phyloP scores from a whole-genome alignment of 1,284 basidiomycete species.

The Marasmius oreades region DNA sequence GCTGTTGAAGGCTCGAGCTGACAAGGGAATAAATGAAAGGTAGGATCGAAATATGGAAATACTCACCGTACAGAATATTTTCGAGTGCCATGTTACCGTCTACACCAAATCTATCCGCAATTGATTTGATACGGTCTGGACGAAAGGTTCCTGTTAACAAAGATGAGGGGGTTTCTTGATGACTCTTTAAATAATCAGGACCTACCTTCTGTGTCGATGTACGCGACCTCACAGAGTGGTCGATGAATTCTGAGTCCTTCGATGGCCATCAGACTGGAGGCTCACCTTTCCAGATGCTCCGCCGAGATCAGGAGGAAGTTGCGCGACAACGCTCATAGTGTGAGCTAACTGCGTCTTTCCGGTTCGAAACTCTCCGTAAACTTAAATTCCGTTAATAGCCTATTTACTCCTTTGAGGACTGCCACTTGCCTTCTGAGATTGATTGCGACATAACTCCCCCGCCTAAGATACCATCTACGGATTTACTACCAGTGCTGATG shows the following conservation, averaged over 20 bases:
- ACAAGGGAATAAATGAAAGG: slow-evolving; percentile 1
- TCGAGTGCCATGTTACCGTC: slow-evolving; percentile 84
- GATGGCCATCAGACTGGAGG: not conserved
- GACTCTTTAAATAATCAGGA: not conserved
- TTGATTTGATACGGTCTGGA: slow-evolving; percentile 84
- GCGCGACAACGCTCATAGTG: slow-evolving; percentile 86
- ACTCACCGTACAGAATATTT: slow-evolving; percentile 77
- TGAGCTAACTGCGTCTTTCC: slow-evolving; percentile 92
- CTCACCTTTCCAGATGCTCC: slow-evolving; percentile 83
- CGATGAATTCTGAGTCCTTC: slow-evolving; percentile 8
- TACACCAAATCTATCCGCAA: slow-evolving; percentile 90
- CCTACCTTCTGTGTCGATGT: slow-evolving; percentile 86
- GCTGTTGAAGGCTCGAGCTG: slow-evolving; percentile 82
- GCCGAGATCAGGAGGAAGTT: slow-evolving; percentile 85
- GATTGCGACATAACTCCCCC: slow-evolving; percentile 89
- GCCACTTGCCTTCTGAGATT: slow-evolving; percentile 75
- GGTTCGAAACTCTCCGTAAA: slow-evolving; percentile 79
- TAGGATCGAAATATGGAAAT: not conserved
- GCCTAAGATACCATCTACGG: slow-evolving; percentile 84
- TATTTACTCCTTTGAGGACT: slow-evolving; percentile 1
- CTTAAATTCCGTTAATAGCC: slow-evolving; percentile 28
- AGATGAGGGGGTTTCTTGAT: not conserved
- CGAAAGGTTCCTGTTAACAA: slow-evolving; percentile 75
- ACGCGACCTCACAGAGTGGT: slow-evolving; percentile 63
- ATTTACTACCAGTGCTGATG: slow-evolving; percentile 90